Percentiles rank a stretch among this genome's conserved stretches.
phyloP scores from a whole-genome alignment of 2,329 filamentous ascomycete species.

The Elsinoe arachidis region DNA sequence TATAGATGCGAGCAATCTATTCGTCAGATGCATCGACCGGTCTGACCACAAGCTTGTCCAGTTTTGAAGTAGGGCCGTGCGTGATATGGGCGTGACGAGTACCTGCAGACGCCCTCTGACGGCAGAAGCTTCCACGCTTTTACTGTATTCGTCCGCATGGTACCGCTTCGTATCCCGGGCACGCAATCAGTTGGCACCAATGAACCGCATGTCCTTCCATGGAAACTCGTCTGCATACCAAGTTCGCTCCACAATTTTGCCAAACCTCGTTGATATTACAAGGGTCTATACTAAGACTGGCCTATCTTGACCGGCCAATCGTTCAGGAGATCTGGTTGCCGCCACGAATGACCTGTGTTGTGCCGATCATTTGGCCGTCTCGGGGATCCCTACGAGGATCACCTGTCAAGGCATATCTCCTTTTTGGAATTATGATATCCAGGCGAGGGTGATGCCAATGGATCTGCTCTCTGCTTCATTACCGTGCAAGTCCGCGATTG shows the following conservation, averaged over 20 bases:
- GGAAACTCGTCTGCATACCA: background rate
- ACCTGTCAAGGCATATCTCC: background rate
- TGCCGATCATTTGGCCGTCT: slow-evolving; percentile 1
- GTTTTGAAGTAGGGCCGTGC: slow-evolving; percentile 10
- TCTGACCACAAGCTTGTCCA: slow-evolving; percentile 5
- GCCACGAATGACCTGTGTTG: background rate
- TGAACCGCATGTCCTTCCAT: background rate
- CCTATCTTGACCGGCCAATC: slow-evolving; percentile 11
- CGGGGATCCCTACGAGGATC: slow-evolving; percentile 1
- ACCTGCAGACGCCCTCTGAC: background rate
- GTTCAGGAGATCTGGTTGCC: background rate
- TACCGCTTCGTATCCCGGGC: background rate
- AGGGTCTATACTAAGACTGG: slow-evolving; percentile 2
- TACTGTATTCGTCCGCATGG: background rate
- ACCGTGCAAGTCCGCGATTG: background rate
- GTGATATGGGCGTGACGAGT: slow-evolving; percentile 7
- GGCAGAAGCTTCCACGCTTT: slow-evolving; percentile 8
- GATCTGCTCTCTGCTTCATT: background rate
- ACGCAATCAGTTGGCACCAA: slow-evolving; percentile 9
- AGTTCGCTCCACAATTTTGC: slow-evolving; percentile 1
- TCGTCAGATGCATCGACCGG: slow-evolving; percentile 8
- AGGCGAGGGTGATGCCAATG: background rate
- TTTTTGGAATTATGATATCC: background rate
- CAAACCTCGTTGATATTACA: slow-evolving; percentile 4
- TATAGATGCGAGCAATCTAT: slow-evolving; percentile 11